Percentiles rank a stretch among this genome's conserved stretches.
Evolutionary conservation across 352 stramenopile genomes (phyloP).

Genomic region (Globisporangium emineosum): DNA sequence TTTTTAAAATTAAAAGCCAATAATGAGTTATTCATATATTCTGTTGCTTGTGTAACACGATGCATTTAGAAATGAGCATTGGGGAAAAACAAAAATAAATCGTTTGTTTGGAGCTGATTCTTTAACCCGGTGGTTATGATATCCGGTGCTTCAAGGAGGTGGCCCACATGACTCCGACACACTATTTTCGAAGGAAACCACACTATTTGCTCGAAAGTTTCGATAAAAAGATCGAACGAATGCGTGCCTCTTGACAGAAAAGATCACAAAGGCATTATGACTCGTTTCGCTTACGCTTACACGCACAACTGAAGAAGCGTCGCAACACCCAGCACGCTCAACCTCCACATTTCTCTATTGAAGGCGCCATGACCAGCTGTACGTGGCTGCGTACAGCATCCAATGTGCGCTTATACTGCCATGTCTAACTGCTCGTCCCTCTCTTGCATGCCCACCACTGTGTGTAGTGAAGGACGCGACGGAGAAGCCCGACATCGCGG

Average conservation of each 20-base stretch:
- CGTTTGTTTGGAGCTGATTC: no score
- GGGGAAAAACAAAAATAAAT: no score
- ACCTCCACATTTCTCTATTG: background rate
- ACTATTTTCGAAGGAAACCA: background rate
- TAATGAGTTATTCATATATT: background rate
- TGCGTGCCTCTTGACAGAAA: background rate
- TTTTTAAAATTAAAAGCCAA: no score
- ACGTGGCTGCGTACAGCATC: background rate
- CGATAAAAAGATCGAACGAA: background rate
- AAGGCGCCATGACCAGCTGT: slow-evolving; percentile 2
- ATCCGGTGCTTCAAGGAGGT: background rate
- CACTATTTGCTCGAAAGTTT: no score
- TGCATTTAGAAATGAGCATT: no score
- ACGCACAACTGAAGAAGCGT: background rate
- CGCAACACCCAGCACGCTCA: background rate
- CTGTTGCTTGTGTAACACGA: no score
- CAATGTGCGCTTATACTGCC: background rate
- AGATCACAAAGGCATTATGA: background rate
- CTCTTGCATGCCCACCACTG: background rate
- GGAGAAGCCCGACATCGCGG: slow-evolving; percentile 71
- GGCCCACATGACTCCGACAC: background rate
- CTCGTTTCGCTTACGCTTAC: no score
- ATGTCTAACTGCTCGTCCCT: background rate
- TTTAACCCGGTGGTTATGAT: no score
- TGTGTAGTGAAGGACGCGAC: slow-evolving; percentile 61